A percentile compares a stretch with the other conserved stretches of the same genome.
Evolutionary conservation across 1,284 basidiomycete species (phyloP).

Genomic region (Moniliophthora roreri): DNA sequence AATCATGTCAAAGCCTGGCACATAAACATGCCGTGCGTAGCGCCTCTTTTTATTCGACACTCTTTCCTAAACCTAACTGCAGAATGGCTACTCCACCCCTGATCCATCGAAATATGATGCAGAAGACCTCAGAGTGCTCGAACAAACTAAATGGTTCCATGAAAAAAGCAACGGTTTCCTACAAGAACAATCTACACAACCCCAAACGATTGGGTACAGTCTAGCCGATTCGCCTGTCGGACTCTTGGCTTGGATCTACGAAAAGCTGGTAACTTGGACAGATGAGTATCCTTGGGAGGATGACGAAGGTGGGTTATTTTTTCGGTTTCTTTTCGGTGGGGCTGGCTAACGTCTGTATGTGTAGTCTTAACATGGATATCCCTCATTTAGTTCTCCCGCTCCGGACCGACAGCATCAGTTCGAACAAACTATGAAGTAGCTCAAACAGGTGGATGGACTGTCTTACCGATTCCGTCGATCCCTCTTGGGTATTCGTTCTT

Average conservation of each 20-base stretch:
- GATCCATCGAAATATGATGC: slow-evolving; percentile 13
- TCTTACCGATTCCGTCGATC: slow-evolving; percentile 12
- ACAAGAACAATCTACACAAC: slow-evolving; percentile 30
- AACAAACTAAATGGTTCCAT: slow-evolving; percentile 18
- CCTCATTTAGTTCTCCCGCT: slow-evolving; percentile 36
- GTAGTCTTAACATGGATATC: slow-evolving; percentile 38
- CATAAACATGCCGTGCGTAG: slow-evolving; percentile 29
- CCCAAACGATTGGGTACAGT: slow-evolving; percentile 38
- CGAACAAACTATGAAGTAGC: slow-evolving; percentile 39
- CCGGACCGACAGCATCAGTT: slow-evolving; percentile 34
- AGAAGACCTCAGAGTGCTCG: slow-evolving; percentile 22
- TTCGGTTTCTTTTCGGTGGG: slow-evolving; percentile 4
- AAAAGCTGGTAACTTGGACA: slow-evolving; percentile 38
- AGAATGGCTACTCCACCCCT: neutral
- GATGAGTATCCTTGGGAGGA: slow-evolving; percentile 43
- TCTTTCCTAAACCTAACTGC: slow-evolving; percentile 14
- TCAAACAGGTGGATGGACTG: no score
- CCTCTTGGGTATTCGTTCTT: slow-evolving; percentile 33
- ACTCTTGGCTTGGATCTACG: slow-evolving; percentile 29
- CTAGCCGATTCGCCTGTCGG: slow-evolving; percentile 43
- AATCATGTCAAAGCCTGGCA: slow-evolving; percentile 30
- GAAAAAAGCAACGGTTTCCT: slow-evolving; percentile 28
- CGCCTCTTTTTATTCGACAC: no score
- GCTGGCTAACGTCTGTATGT: slow-evolving; percentile 18
- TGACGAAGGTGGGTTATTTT: slow-evolving; percentile 23